A percentile compares a stretch with the other conserved stretches of the same genome.
Evolutionary conservation across 768 basidiomycete genomes (phyloP).

Genomic region (Mrakia hoshinonis): DNA sequence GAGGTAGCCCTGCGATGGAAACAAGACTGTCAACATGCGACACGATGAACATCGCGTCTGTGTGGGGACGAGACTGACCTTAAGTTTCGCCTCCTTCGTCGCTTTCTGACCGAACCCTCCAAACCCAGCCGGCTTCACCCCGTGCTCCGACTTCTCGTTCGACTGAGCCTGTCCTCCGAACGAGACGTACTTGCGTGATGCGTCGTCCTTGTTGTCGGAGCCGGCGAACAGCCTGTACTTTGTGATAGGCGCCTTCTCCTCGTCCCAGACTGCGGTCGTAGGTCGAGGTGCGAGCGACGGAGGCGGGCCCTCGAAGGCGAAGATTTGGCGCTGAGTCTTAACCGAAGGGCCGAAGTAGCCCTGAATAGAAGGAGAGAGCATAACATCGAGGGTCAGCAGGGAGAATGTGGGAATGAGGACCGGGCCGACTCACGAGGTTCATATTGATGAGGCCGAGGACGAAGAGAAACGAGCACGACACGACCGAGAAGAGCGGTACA

Average conservation of each 20-base stretch:
- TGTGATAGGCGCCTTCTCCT: background rate
- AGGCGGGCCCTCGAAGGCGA: conserved; percentile 20
- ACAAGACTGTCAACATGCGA: background rate
- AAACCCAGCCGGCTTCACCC: background rate
- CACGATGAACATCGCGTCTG: too few relatives aligned
- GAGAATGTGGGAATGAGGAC: background rate
- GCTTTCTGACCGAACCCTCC: conserved; percentile 22
- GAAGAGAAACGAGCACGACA: conserved; percentile 85
- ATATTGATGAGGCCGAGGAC: conserved; percentile 83
- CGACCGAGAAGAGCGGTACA: conserved; percentile 80
- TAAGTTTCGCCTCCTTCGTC: conserved; percentile 24
- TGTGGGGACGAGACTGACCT: conserved; percentile 19
- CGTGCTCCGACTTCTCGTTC: background rate
- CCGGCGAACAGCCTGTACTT: background rate
- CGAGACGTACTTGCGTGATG: conserved; percentile 1
- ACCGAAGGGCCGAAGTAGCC: conserved; percentile 15
- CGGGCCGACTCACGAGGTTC: conserved; percentile 42
- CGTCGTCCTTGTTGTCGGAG: background rate
- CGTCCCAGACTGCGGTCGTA: conserved; percentile 1
- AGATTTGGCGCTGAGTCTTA: conserved; percentile 17
- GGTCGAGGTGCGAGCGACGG: conserved; percentile 17
- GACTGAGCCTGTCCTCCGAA: conserved; percentile 9
- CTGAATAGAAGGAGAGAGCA: conserved; percentile 1
- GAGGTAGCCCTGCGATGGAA: conserved; percentile 15
- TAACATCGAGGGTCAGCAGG: too few relatives aligned